Evolutionary conservation across 2,329 filamentous ascomycete genomes (phyloP).

Genomic region (Aaosphaeria arxii): DNA sequence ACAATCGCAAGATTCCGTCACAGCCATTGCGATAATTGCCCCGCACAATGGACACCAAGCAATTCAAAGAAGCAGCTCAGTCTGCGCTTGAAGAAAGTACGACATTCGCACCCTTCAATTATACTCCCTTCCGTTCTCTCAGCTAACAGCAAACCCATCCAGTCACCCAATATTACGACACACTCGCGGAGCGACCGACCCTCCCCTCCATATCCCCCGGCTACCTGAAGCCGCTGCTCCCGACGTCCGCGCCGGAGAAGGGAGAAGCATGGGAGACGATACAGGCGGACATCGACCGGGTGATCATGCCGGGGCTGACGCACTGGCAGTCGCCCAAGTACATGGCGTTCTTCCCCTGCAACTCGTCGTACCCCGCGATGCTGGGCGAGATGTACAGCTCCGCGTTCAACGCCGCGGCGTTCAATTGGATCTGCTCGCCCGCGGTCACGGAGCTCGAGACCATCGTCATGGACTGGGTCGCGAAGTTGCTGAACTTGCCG

Average conservation of each 20-base stretch:
- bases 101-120: neutral
- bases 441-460: conserved; percentile 93
- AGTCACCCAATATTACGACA: conserved; percentile 85
- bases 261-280: conserved; percentile 77
- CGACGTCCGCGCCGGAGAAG: conserved; percentile 59
- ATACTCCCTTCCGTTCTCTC: neutral
- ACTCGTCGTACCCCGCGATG: conserved; percentile 77
- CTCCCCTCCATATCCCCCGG: conserved; percentile 78
- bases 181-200: conserved; percentile 66
- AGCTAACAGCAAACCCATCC: neutral
- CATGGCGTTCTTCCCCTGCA: conserved; percentile 91
- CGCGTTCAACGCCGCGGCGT: conserved; percentile 84
- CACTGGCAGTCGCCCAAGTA: conserved; percentile 93
- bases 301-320: conserved; percentile 88
- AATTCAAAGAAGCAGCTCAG: conserved; percentile 75
- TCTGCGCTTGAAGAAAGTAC: conserved; percentile 79
- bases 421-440: conserved; percentile 96
- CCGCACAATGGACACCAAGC: conserved; percentile 67
- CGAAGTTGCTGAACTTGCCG: conserved; percentile 70
- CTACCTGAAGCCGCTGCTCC: conserved; percentile 79
- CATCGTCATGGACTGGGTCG: conserved; percentile 88
- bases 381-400: conserved; percentile 90
- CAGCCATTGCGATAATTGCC: neutral
- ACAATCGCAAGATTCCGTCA: no score
- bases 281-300: conserved; percentile 75